Conservation (phyloP, 2,329 filamentous ascomycete genomes). For the Lachnellula subtilissima region DNA sequence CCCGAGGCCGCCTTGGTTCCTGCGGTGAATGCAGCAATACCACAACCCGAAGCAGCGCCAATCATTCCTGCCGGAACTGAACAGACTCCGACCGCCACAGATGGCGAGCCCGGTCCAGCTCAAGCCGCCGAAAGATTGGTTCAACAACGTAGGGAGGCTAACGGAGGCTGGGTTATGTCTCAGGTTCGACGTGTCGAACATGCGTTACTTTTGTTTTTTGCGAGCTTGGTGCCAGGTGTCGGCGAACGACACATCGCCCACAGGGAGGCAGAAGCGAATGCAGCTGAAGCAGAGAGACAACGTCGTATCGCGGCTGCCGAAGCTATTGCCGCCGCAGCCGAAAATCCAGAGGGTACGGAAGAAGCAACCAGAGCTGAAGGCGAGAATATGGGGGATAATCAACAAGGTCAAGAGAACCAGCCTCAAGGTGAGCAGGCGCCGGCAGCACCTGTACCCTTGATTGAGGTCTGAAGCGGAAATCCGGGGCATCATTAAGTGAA, state of each 20-base stretch:
- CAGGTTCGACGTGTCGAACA: slow-evolving; percentile 53
- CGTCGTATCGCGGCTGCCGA: slow-evolving; percentile 21
- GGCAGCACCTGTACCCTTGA: slow-evolving; percentile 10
- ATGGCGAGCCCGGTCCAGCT: slow-evolving; percentile 40
- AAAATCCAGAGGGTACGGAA: slow-evolving; percentile 3
- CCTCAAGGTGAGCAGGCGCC: neutral
- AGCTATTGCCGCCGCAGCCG: slow-evolving; percentile 13
- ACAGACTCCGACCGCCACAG: slow-evolving; percentile 1
- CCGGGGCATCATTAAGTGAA: neutral
- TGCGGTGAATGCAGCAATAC: slow-evolving; percentile 31
- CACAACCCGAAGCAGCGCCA: slow-evolving; percentile 21
- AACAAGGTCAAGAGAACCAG: neutral
- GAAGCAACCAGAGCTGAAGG: neutral
- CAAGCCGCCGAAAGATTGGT: slow-evolving; percentile 52
- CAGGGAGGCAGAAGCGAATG: slow-evolving; percentile 29
- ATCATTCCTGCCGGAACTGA: slow-evolving; percentile 1
- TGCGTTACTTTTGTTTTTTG: slow-evolving; percentile 57
- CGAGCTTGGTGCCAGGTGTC: slow-evolving; percentile 61
- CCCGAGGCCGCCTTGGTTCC: slow-evolving; percentile 30
- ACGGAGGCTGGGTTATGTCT: slow-evolving; percentile 46
- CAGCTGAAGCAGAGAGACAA: slow-evolving; percentile 25
- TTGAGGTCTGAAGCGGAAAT: slow-evolving; percentile 7
- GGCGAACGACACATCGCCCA: slow-evolving; percentile 57
- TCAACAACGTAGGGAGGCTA: slow-evolving; percentile 38
- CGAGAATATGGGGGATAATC: slow-evolving; percentile 1